Percentiles rank a stretch among this genome's conserved stretches.
Conservation (phyloP, 2,329 filamentous ascomycete genomes). For the Aspergillus fructus region DNA sequence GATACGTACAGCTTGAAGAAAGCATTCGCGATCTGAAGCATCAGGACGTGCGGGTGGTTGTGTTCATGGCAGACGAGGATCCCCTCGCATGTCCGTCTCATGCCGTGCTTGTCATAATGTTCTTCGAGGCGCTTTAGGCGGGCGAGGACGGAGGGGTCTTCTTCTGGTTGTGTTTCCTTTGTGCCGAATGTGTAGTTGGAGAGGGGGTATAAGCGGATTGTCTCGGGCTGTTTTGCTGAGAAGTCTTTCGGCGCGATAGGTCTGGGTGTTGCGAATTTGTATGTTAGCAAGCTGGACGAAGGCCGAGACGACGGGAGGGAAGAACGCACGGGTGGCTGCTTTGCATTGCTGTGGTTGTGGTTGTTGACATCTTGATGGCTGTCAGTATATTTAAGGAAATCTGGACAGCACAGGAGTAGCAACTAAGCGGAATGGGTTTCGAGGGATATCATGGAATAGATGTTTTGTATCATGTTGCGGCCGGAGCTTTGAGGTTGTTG, state of each 20-base stretch:
- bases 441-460: not conserved
- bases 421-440: not conserved
- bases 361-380: constrained; percentile 69
- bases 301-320: not conserved
- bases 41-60: constrained; percentile 97
- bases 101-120: constrained; percentile 87
- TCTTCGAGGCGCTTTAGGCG: constrained; percentile 93
- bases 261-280: constrained; percentile 33
- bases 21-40: constrained; percentile 98
- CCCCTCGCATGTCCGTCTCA: constrained; percentile 95
- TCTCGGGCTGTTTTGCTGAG: constrained; percentile 83
- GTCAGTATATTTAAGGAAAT: not conserved
- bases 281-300: not conserved
- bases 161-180: constrained; percentile 96
- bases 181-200: constrained; percentile 99
- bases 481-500: not conserved
- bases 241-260: constrained; percentile 80
- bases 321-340: constrained; percentile 65
- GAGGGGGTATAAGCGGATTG: constrained; percentile 87
- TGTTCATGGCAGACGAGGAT: constrained; percentile 98
- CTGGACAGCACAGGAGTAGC: not conserved
- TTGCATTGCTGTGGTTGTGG: constrained; percentile 72
- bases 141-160: constrained; percentile 92
- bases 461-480: not conserved
- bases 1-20: constrained; percentile 82